These are phyloP conservation scores for Ceratocystis cubensis DNA, from an alignment of 2,329 filamentous ascomycete species.

Conservation along the genomic window DNA sequence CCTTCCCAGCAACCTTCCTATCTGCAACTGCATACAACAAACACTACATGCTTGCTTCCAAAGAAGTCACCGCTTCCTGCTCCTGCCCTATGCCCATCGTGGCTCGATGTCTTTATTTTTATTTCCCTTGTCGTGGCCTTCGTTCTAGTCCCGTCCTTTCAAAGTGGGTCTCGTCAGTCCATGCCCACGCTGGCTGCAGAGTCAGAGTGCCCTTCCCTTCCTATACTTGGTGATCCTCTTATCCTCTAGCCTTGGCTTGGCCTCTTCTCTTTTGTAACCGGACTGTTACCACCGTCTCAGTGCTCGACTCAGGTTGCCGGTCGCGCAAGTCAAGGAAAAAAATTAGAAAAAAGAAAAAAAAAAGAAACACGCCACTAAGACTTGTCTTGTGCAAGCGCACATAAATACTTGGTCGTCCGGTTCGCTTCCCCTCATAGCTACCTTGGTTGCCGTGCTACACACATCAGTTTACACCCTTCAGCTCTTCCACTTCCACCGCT, in stretches of 20 bases:
- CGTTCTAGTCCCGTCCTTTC: not conserved
- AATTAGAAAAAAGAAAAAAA: not conserved
- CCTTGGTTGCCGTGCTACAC: not conserved
- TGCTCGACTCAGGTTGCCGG: not conserved
- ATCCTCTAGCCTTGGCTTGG: not conserved
- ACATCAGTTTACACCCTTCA: not conserved
- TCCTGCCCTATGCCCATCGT: not conserved
- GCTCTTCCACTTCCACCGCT: not conserved
- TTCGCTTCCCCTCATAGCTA: not conserved
- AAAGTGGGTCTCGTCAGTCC: not conserved
- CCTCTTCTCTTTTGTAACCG: not conserved
- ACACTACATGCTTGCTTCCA: not conserved
- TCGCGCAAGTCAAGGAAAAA: not conserved
- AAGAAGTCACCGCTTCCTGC: not conserved
- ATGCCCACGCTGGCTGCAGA: not conserved
- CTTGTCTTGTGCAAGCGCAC: conserved; percentile 6
- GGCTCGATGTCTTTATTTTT: not conserved
- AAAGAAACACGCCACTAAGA: conserved; percentile 1
- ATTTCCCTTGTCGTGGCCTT: not conserved
- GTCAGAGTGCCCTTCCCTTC: conserved; percentile 4
- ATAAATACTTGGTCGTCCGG: conserved; percentile 10
- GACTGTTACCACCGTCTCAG: not conserved
- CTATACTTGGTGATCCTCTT: conserved; percentile 5
- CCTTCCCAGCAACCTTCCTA: conserved; percentile 15
- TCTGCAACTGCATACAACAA: not conserved